Percentiles rank a stretch among this genome's conserved stretches.
Conservation (phyloP, 2,329 filamentous ascomycete genomes). For the Diaporthe velutina region DNA sequence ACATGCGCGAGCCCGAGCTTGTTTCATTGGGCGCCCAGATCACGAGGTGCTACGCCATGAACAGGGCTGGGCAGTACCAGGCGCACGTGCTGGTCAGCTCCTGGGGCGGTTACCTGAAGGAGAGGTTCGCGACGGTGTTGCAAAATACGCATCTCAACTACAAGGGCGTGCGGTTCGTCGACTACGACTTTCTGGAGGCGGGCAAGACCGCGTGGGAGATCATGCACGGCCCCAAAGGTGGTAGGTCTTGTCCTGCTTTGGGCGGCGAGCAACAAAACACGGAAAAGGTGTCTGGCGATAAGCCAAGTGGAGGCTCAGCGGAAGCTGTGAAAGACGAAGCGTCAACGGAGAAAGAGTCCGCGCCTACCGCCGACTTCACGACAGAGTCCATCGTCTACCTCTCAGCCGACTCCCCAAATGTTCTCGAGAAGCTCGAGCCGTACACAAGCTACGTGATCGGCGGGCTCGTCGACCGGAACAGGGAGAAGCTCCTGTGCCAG, state of each 20-base stretch:
- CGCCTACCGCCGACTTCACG: conserved; percentile 49
- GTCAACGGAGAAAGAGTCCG: conserved; percentile 43
- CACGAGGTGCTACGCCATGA: conserved; percentile 91
- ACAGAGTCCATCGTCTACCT: conserved; percentile 80
- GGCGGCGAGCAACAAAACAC: conserved; percentile 66
- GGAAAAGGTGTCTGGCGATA: conserved; percentile 43
- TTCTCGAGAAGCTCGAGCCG: conserved; percentile 84
- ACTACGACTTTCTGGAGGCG: conserved; percentile 80
- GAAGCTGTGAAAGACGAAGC: not conserved
- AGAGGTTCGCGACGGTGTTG: conserved; percentile 84
- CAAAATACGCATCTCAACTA: conserved; percentile 79
- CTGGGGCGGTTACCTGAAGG: conserved; percentile 80
- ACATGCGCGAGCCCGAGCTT: conserved; percentile 89
- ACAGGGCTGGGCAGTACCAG: conserved; percentile 75
- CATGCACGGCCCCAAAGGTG: conserved; percentile 72
- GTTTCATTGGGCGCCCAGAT: conserved; percentile 87
- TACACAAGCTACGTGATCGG: conserved; percentile 94
- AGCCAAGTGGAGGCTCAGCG: conserved; percentile 43
- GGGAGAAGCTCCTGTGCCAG: conserved; percentile 95
- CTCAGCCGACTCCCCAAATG: conserved; percentile 90
- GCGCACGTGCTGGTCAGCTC: conserved; percentile 82
- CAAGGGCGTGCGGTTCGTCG: conserved; percentile 81
- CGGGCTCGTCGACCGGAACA: conserved; percentile 94
- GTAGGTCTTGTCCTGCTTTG: conserved; percentile 57
- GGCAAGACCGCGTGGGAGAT: conserved; percentile 73